Base-by-base conservation (phyloP, 805 yeast species). In the Lipomyces yamanashiensis region DNA sequence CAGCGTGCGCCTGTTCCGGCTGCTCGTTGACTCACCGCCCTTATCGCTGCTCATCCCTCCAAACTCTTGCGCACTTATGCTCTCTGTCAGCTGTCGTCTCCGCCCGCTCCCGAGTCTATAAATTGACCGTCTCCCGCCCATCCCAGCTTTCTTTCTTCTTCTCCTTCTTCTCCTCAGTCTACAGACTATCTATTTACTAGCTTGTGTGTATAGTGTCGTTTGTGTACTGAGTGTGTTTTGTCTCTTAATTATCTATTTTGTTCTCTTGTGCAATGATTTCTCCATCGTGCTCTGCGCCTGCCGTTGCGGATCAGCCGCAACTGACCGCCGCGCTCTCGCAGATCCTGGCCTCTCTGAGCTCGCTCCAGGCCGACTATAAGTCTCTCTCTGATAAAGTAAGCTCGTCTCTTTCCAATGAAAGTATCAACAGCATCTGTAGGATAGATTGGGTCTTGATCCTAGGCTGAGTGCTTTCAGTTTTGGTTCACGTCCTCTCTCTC, bases 301-400 rank as follows among this genome's bases (percentile, higher is more conserved):
- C 54, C 13, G 28, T 34, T 33, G 58, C 50, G 49, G 43, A 36
- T 34, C 44, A 53, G 40, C 53, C 59, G 36, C 56, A 21, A 9
- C 50, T 64, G 60, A 44, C 63, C 23, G 57, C 60, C 39, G 61
- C 48, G 21, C 62, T 66, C 19, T 37, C 50, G 3, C 69, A 64
- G 40, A 64, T 66, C 54, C 50, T 66, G 50, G 33, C 63, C 39
- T 54, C 62, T 34, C 48, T 66, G 36, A 60, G 53, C 48, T 33
- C 64, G 10, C 54, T 66, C 15, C 68, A 59, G 64, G 33, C 54
- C 36, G 68, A 64, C 57, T 55, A 64, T 47, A 66, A 59, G 61
- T 41, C 60, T 44, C 60, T 66, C 45, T 56, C 68, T 19, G 50
- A 53, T 19, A 63, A 66, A 63, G 69, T 66, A 66, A 59, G 66